Percentiles rank a stretch among this genome's conserved stretches.
phyloP scores from a whole-genome alignment of 768 basidiomycete species.

The Boletus fagicola region DNA sequence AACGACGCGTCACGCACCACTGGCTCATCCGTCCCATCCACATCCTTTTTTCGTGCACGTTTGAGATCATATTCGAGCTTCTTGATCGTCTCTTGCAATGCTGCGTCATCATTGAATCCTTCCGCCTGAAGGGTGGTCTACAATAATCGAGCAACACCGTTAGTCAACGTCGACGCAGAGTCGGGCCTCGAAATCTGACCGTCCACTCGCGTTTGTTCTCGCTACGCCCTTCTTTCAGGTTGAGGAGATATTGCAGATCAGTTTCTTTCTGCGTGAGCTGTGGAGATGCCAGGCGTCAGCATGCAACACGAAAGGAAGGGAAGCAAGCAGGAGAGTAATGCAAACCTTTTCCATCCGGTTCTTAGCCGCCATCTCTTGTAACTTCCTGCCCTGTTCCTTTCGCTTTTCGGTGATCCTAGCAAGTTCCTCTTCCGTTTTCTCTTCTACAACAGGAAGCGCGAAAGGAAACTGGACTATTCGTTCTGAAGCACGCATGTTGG shows the following conservation, averaged over 20 bases:
- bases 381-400: slow-evolving; percentile 79
- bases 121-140: slow-evolving; percentile 63
- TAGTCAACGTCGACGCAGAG: not conserved
- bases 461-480: slow-evolving; percentile 90
- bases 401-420: slow-evolving; percentile 72
- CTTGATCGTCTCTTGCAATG: slow-evolving; percentile 79
- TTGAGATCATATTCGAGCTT: slow-evolving; percentile 80
- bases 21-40: slow-evolving; percentile 64
- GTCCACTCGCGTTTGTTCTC: slow-evolving; percentile 74
- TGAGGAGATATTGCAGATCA: slow-evolving; percentile 63
- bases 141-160: not conserved
- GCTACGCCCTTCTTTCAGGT: slow-evolving; percentile 60
- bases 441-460: slow-evolving; percentile 55
- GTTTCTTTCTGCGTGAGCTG: slow-evolving; percentile 75
- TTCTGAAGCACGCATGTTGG: slow-evolving; percentile 58
- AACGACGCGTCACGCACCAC: slow-evolving; percentile 34
- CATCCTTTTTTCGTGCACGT: slow-evolving; percentile 78
- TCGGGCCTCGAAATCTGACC: slow-evolving; percentile 37
- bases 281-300: not conserved
- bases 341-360: slow-evolving; percentile 80
- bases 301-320: not conserved
- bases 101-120: slow-evolving; percentile 75
- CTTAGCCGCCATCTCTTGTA: slow-evolving; percentile 90
- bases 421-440: slow-evolving; percentile 91
- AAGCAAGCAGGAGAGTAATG: not conserved